These are phyloP conservation scores for Bjerkandera adusta DNA, from an alignment of 1,284 basidiomycete genomes.

Conservation along the genomic window DNA sequence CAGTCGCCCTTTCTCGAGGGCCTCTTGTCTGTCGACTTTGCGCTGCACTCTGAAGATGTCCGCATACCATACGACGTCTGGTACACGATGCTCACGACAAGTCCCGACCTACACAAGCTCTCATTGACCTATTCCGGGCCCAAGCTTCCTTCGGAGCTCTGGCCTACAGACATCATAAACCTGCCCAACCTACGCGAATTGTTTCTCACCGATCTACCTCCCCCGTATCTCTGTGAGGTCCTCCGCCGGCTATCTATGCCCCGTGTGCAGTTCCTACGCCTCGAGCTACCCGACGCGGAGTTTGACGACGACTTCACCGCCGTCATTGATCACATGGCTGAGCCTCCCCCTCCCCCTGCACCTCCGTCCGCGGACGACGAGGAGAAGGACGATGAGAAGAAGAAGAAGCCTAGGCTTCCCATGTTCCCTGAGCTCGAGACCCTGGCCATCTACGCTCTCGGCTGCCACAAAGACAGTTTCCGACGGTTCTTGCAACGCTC, in stretches of 20 bases:
- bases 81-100: slow-evolving; percentile 47
- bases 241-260: slow-evolving; percentile 45
- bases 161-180: slow-evolving; percentile 33
- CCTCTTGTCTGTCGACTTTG: slow-evolving; percentile 51
- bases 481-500: slow-evolving; percentile 36
- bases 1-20: slow-evolving; percentile 48
- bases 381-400: slow-evolving; percentile 4
- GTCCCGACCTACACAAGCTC: slow-evolving; percentile 45
- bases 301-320: slow-evolving; percentile 42
- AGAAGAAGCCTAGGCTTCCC: slow-evolving; percentile 14
- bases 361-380: slow-evolving; percentile 6
- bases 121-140: slow-evolving; percentile 58
- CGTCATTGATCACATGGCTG: slow-evolving; percentile 41
- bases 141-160: slow-evolving; percentile 33
- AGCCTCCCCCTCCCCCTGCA: slow-evolving; percentile 19
- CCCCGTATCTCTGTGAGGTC: slow-evolving; percentile 43
- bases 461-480: slow-evolving; percentile 40
- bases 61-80: slow-evolving; percentile 52
- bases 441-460: slow-evolving; percentile 44
- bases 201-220: slow-evolving; percentile 51
- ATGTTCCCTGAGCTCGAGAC: slow-evolving; percentile 37
- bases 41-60: slow-evolving; percentile 56
- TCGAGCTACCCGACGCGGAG: slow-evolving; percentile 45
- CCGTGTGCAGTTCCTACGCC: slow-evolving; percentile 38
- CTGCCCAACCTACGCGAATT: slow-evolving; percentile 44